Conservation (phyloP, 1,284 basidiomycete genomes). For the Pholiota adiposa region DNA sequence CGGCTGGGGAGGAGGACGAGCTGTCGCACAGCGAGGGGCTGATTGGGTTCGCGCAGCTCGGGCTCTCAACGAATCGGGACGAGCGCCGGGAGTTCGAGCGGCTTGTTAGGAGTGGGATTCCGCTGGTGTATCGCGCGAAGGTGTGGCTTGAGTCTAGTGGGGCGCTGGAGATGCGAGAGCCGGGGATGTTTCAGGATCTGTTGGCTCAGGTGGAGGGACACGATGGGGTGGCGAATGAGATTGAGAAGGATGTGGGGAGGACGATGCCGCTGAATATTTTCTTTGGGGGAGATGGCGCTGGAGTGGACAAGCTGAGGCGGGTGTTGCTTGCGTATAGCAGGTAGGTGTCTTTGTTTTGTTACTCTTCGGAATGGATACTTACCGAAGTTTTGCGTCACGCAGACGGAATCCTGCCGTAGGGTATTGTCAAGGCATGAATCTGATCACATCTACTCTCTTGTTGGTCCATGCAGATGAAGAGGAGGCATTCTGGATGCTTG, state of each 20-base stretch:
- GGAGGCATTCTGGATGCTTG: slow-evolving; percentile 96
- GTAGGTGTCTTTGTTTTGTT: slow-evolving; percentile 46
- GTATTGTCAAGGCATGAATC: slow-evolving; percentile 95
- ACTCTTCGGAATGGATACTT: background rate
- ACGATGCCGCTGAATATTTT: slow-evolving; percentile 97
- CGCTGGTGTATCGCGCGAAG: slow-evolving; percentile 86
- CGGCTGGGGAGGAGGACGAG: slow-evolving; percentile 69
- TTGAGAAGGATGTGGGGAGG: slow-evolving; percentile 93
- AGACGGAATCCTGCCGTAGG: slow-evolving; percentile 87
- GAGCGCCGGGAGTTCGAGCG: slow-evolving; percentile 82
- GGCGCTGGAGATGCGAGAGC: slow-evolving; percentile 89
- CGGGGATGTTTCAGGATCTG: slow-evolving; percentile 89
- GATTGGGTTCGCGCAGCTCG: slow-evolving; percentile 90
- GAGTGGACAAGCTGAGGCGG: slow-evolving; percentile 89
- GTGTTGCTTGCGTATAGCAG: slow-evolving; percentile 92
- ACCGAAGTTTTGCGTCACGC: slow-evolving; percentile 12
- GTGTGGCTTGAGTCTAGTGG: slow-evolving; percentile 94
- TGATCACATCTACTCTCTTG: slow-evolving; percentile 91
- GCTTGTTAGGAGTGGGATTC: slow-evolving; percentile 85
- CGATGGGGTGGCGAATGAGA: slow-evolving; percentile 74
- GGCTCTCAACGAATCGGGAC: slow-evolving; percentile 70
- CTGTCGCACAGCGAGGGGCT: slow-evolving; percentile 75
- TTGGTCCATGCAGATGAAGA: slow-evolving; percentile 94
- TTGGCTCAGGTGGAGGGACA: slow-evolving; percentile 62
- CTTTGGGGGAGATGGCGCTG: slow-evolving; percentile 94